A percentile compares a stretch with the other conserved stretches of the same genome.
phyloP scores from a whole-genome alignment of 2,329 filamentous ascomycete genomes.

The Lachnum nothofagi region DNA sequence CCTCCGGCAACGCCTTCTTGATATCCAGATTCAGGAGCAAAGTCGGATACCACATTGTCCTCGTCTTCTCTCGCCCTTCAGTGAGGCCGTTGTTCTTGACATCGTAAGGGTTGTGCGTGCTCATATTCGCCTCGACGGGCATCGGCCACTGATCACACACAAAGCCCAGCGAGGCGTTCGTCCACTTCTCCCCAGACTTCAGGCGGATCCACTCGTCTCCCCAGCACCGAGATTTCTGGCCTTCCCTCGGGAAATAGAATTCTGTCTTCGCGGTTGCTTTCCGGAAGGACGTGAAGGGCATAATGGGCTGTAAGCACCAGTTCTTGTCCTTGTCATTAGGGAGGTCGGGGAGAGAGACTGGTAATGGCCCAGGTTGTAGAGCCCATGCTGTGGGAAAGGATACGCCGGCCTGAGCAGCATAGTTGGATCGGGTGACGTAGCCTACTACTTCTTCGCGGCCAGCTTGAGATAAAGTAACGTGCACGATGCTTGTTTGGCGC shows the following conservation, averaged over 20 bases:
- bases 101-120: conserved; percentile 29
- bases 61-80: conserved; percentile 11
- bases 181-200: conserved; percentile 56
- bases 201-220: conserved; percentile 66
- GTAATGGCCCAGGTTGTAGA: conserved; percentile 35
- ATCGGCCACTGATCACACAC: conserved; percentile 64
- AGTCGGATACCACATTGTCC: conserved; percentile 43
- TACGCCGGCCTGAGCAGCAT: conserved; percentile 53
- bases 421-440: conserved; percentile 61
- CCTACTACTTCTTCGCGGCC: conserved; percentile 57
- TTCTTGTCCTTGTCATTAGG: conserved; percentile 40
- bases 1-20: conserved; percentile 63
- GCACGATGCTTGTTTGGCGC: conserved; percentile 56
- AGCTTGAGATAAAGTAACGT: conserved; percentile 53
- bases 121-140: conserved; percentile 50
- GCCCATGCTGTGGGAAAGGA: conserved; percentile 50
- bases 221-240: conserved; percentile 36
- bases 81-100: conserved; percentile 14
- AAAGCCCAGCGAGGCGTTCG: conserved; percentile 58
- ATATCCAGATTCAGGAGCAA: conserved; percentile 70
- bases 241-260: conserved; percentile 47
- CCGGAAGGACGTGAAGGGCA: conserved; percentile 30
- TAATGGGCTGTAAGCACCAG: conserved; percentile 35
- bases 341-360: conserved; percentile 40
- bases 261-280: conserved; percentile 42